A percentile compares a stretch with the other conserved stretches of the same genome.
Evolutionary conservation across 1,284 basidiomycete genomes (phyloP).

Genomic region (Tremellales sp.): DNA sequence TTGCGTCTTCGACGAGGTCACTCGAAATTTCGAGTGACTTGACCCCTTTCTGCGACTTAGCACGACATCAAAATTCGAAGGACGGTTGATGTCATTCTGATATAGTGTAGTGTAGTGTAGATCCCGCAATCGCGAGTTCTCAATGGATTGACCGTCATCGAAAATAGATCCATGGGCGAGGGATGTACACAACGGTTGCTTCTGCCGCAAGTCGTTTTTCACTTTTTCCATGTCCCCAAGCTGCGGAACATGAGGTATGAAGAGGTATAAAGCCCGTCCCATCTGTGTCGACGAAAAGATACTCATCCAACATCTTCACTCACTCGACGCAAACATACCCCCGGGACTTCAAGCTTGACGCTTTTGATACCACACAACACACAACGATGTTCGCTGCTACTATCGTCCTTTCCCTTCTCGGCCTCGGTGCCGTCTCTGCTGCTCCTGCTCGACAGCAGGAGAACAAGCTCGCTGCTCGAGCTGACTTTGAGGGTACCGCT

Average conservation of each 20-base stretch:
- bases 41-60: too few relatives aligned
- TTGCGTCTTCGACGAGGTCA: too few relatives aligned
- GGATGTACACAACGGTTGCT: too few relatives aligned
- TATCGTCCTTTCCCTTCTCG: background rate
- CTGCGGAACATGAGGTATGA: background rate
- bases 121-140: too few relatives aligned
- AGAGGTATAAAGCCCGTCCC: background rate
- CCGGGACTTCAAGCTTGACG: background rate
- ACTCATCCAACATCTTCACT: background rate
- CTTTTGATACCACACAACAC: background rate
- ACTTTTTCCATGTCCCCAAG: background rate
- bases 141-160: too few relatives aligned
- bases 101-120: too few relatives aligned
- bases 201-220: too few relatives aligned
- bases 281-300: too few relatives aligned
- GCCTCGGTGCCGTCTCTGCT: background rate
- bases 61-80: too few relatives aligned
- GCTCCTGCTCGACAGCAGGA: background rate
- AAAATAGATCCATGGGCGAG: too few relatives aligned
- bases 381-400: background rate
- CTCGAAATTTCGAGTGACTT: too few relatives aligned
- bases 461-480: background rate
- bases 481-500: slow-evolving; percentile 44
- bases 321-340: background rate
- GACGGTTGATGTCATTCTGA: too few relatives aligned